phyloP scores from a whole-genome alignment of 23 red algal genomes.

The Agarophyton chilense region DNA sequence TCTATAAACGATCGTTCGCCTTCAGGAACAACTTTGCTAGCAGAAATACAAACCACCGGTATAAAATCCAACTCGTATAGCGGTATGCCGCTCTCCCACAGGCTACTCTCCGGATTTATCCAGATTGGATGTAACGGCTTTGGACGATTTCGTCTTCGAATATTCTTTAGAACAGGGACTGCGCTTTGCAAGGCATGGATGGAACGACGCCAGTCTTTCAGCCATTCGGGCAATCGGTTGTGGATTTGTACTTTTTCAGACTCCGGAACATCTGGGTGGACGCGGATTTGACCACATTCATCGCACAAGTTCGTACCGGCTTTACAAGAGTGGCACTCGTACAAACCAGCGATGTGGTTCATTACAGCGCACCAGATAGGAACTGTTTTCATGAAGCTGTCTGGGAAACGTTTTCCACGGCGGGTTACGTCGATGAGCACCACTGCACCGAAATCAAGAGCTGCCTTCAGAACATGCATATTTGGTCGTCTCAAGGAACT shows the following conservation, averaged over 20 bases:
- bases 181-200: background rate
- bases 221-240: slow-evolving; percentile 26
- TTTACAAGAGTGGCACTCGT: background rate
- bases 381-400: slow-evolving; percentile 58
- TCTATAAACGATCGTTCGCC: slow-evolving; percentile 56
- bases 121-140: slow-evolving; percentile 54
- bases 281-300: slow-evolving; percentile 1
- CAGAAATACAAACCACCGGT: slow-evolving; percentile 59
- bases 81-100: slow-evolving; percentile 54
- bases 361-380: slow-evolving; percentile 78
- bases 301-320: background rate
- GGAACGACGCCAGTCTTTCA: slow-evolving; percentile 38
- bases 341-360: slow-evolving; percentile 16
- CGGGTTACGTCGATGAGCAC: slow-evolving; percentile 73
- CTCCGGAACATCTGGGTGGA: slow-evolving; percentile 43
- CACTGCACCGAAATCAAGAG: slow-evolving; percentile 12
- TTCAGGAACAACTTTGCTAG: slow-evolving; percentile 29
- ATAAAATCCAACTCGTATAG: slow-evolving; percentile 37
- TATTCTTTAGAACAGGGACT: background rate
- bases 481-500: slow-evolving; percentile 62
- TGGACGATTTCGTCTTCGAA: background rate
- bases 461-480: slow-evolving; percentile 26
- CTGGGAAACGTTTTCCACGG: slow-evolving; percentile 59
- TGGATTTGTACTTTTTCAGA: slow-evolving; percentile 37
- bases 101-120: slow-evolving; percentile 13